Conservation (phyloP, 306 rosid species). For the Pyrus communis region DNA sequence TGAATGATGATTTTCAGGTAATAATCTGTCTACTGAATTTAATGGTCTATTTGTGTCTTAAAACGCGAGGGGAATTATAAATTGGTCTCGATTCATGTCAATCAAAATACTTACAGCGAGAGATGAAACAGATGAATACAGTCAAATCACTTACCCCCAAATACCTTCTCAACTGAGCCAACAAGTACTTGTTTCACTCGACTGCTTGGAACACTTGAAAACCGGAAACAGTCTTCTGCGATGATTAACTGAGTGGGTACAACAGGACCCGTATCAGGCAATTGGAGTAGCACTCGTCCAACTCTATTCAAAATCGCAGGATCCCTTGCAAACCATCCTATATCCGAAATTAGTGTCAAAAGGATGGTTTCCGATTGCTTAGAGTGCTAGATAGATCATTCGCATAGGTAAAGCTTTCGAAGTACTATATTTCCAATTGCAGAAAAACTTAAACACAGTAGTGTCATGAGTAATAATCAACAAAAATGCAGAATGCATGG, state of each 20-base stretch:
- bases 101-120: neutral
- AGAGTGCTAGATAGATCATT: neutral
- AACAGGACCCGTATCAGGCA: conserved; percentile 31
- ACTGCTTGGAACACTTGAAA: conserved; percentile 52
- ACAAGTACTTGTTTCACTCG: conserved; percentile 26
- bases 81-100: neutral
- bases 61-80: neutral
- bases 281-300: conserved; percentile 52
- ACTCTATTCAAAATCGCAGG: conserved; percentile 52
- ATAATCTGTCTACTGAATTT: neutral
- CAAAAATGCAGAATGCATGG: neutral
- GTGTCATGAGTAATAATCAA: neutral
- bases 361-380: neutral
- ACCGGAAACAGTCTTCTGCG: conserved; percentile 83
- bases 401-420: neutral
- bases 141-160: conserved; percentile 49
- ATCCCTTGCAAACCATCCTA: conserved; percentile 97
- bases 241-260: conserved; percentile 49
- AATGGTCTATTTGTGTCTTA: neutral
- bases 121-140: neutral
- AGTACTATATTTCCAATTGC: neutral
- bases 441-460: neutral
- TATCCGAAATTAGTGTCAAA: conserved; percentile 27
- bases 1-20: neutral
- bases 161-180: conserved; percentile 50